Percentiles rank a stretch among this genome's conserved stretches.
Conservation (phyloP, 1,284 basidiomycete genomes). For the Rhizoctonia solani region DNA sequence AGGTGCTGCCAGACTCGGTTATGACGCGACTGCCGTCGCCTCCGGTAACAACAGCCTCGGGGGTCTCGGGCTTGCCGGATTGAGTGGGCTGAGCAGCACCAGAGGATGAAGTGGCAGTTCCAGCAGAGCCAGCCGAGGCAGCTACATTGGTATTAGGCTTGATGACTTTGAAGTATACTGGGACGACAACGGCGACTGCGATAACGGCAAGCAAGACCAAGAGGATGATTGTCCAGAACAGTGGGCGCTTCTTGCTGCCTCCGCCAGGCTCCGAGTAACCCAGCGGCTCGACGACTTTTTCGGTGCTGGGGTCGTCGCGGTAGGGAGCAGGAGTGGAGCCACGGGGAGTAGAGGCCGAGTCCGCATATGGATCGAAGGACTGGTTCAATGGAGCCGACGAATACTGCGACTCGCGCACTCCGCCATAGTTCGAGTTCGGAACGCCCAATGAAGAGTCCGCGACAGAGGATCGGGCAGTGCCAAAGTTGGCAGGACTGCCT, state of each 20-base stretch:
- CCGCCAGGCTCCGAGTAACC: no score
- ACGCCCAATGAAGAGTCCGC: constrained; percentile 20
- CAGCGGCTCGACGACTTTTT: not conserved
- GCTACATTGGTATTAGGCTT: constrained; percentile 2
- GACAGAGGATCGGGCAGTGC: constrained; percentile 8
- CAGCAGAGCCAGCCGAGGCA: not conserved
- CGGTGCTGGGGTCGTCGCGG: not conserved
- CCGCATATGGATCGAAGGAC: constrained; percentile 6
- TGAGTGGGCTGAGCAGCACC: not conserved
- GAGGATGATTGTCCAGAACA: not conserved
- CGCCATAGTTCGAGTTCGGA: constrained; percentile 4
- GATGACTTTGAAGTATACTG: constrained; percentile 40
- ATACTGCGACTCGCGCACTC: constrained; percentile 28
- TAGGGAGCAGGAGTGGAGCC: not conserved
- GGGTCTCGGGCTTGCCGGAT: not conserved
- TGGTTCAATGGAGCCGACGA: constrained; percentile 30
- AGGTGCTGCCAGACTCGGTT: constrained; percentile 50
- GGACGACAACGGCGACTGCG: constrained; percentile 33
- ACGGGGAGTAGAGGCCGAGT: not conserved
- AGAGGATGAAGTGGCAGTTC: constrained; percentile 21
- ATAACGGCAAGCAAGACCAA: not conserved
- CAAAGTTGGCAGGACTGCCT: not conserved
- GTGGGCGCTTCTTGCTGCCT: no score
- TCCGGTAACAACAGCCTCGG: constrained; percentile 40
- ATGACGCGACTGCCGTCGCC: constrained; percentile 48